Conservation (phyloP, 352 stramenopile genomes). For the Globisporangium viniferum region DNA sequence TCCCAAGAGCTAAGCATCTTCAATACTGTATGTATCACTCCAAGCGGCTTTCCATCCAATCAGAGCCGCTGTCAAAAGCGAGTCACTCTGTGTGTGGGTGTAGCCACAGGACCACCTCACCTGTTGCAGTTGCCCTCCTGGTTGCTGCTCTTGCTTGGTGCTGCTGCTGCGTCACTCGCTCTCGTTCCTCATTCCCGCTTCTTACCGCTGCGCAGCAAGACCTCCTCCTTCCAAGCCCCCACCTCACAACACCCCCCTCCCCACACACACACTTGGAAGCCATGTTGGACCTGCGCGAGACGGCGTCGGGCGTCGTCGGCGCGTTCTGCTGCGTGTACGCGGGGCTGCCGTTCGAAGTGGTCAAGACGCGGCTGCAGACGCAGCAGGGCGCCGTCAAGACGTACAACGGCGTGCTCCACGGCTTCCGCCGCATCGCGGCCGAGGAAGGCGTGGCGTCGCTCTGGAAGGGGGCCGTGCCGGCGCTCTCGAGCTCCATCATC, state of each 20-base stretch:
- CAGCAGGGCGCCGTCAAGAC: conserved; percentile 56
- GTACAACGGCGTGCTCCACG: conserved; percentile 65
- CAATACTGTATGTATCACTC: neutral
- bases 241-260: too few species aligned
- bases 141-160: neutral
- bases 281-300: conserved; percentile 80
- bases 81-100: neutral
- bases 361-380: conserved; percentile 86
- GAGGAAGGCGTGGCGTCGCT: conserved; percentile 72
- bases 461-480: conserved; percentile 87
- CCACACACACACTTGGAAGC: neutral
- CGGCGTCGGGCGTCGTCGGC: conserved; percentile 65
- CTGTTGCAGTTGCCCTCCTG: neutral
- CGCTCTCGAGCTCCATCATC: conserved; percentile 84
- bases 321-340: conserved; percentile 83
- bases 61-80: too few species aligned
- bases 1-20: neutral
- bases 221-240: neutral
- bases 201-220: neutral
- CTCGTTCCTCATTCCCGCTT: neutral
- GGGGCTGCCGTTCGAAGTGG: conserved; percentile 84
- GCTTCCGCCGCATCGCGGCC: conserved; percentile 64
- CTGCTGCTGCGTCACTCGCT: neutral
- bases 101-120: neutral
- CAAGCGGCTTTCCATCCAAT: neutral